phyloP scores from a whole-genome alignment of 192 early-diverging fungal genomes.

The Coemansia javaensis region DNA sequence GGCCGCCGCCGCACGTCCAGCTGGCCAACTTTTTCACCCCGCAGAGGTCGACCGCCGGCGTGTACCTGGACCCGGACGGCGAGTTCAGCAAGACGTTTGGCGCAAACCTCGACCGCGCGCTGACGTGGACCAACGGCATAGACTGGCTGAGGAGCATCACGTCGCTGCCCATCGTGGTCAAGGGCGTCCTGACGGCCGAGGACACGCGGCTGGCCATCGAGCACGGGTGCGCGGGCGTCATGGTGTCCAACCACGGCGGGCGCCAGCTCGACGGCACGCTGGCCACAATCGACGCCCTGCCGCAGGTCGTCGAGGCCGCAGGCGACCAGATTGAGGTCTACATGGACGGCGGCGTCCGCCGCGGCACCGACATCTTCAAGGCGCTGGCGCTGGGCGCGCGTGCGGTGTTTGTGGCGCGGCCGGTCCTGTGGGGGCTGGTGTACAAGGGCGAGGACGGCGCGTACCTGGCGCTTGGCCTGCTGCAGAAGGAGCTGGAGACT shows the following conservation, averaged over 20 bases:
- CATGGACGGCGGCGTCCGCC: constrained; percentile 89
- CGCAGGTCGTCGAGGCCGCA: constrained; percentile 79
- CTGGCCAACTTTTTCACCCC: constrained; percentile 62
- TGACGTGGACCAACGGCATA: constrained; percentile 83
- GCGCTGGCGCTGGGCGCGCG: constrained; percentile 91
- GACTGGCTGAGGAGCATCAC: constrained; percentile 83
- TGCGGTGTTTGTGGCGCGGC: constrained; percentile 61
- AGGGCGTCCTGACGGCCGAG: constrained; percentile 86
- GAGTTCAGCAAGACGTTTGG: constrained; percentile 42
- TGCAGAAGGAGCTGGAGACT: constrained; percentile 83
- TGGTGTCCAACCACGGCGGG: constrained; percentile 96
- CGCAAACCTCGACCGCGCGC: constrained; percentile 60
- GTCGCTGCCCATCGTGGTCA: constrained; percentile 80
- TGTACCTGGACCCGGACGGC: too few relatives aligned
- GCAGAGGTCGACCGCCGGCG: constrained; percentile 5
- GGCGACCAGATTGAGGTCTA: constrained; percentile 74
- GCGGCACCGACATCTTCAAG: constrained; percentile 93
- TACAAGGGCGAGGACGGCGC: constrained; percentile 89
- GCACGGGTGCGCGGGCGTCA: constrained; percentile 74
- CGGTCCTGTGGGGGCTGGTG: constrained; percentile 73
- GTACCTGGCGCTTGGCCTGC: constrained; percentile 63
- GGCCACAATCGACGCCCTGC: constrained; percentile 80
- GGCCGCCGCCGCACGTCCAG: constrained; percentile 56
- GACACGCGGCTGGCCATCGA: constrained; percentile 84
- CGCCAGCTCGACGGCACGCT: constrained; percentile 84